These are phyloP conservation scores for Globisporangium radiosum DNA, from an alignment of 352 stramenopile genomes.

Conservation along the genomic window DNA sequence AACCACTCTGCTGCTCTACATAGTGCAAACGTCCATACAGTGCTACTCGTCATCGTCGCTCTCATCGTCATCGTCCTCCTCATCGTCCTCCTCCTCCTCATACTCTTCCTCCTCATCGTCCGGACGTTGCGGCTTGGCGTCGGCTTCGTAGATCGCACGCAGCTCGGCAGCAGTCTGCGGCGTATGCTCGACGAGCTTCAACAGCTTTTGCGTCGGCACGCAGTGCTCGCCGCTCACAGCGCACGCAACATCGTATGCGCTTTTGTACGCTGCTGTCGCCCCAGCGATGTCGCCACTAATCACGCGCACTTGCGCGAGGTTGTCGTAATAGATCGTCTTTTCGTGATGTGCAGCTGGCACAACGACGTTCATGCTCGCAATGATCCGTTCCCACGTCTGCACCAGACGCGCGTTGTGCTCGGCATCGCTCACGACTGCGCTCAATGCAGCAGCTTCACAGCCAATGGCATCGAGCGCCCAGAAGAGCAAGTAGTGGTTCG, in stretches of 20 bases:
- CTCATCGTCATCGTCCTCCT: slow-evolving; percentile 1
- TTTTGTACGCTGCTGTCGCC: slow-evolving; percentile 42
- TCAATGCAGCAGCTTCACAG: slow-evolving; percentile 40
- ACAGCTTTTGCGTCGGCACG: slow-evolving; percentile 54
- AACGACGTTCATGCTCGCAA: slow-evolving; percentile 64
- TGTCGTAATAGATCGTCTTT: slow-evolving; percentile 85
- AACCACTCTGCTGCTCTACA: too few relatives aligned
- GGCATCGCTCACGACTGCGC: slow-evolving; percentile 25
- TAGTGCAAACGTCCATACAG: too few relatives aligned
- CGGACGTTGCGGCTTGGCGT: slow-evolving; percentile 30
- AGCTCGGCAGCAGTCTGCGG: slow-evolving; percentile 53
- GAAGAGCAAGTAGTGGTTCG: slow-evolving; percentile 70
- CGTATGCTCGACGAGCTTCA: slow-evolving; percentile 53
- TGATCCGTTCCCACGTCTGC: slow-evolving; percentile 60
- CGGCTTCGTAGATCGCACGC: slow-evolving; percentile 44
- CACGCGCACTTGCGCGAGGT: slow-evolving; percentile 67
- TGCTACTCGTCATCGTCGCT: slow-evolving; percentile 3
- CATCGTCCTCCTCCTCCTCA: slow-evolving; percentile 19
- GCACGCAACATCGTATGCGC: slow-evolving; percentile 52
- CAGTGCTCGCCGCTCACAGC: slow-evolving; percentile 55
- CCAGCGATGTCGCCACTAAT: slow-evolving; percentile 45
- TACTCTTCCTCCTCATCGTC: slow-evolving; percentile 20
- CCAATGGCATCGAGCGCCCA: slow-evolving; percentile 68
- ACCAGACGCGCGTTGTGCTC: slow-evolving; percentile 29
- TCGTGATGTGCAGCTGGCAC: slow-evolving; percentile 62